These are phyloP conservation scores for Phaeosphaeria sp. DNA, from an alignment of 2,329 filamentous ascomycete species.

Conservation along the genomic window DNA sequence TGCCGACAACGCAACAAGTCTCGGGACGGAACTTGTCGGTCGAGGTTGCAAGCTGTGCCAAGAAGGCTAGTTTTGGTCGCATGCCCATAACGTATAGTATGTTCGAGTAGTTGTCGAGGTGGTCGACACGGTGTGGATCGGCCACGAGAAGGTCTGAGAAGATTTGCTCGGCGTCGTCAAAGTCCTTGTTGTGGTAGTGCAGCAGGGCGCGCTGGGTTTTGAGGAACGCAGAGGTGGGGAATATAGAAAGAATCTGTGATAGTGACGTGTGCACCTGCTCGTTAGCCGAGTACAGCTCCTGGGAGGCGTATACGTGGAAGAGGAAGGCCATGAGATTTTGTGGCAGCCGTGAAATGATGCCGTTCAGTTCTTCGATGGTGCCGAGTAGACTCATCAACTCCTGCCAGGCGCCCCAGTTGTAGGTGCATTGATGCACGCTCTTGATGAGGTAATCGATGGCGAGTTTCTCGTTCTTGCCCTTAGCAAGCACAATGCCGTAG, in stretches of 20 bases:
- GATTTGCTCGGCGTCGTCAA: conserved; percentile 68
- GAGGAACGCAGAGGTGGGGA: conserved; percentile 87
- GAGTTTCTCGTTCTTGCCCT: conserved; percentile 85
- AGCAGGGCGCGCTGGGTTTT: conserved; percentile 88
- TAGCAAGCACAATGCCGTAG: conserved; percentile 89
- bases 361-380: conserved; percentile 81
- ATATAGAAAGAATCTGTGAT: conserved; percentile 80
- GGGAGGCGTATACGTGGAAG: conserved; percentile 88
- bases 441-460: conserved; percentile 87
- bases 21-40: conserved; percentile 97
- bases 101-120: conserved; percentile 95
- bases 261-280: conserved; percentile 76
- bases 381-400: conserved; percentile 84
- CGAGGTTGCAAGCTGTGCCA: conserved; percentile 87
- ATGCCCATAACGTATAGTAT: conserved; percentile 93
- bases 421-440: conserved; percentile 87
- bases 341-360: conserved; percentile 75
- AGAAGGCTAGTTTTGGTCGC: conserved; percentile 86
- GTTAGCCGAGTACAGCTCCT: conserved; percentile 89
- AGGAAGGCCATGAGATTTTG: conserved; percentile 93
- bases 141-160: conserved; percentile 74
- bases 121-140: conserved; percentile 77
- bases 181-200: conserved; percentile 87
- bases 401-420: conserved; percentile 97
- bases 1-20: conserved; percentile 95